These are phyloP conservation scores for Thielaviopsis ethacetica DNA, from an alignment of 2,329 filamentous ascomycete genomes.

Conservation along the genomic window DNA sequence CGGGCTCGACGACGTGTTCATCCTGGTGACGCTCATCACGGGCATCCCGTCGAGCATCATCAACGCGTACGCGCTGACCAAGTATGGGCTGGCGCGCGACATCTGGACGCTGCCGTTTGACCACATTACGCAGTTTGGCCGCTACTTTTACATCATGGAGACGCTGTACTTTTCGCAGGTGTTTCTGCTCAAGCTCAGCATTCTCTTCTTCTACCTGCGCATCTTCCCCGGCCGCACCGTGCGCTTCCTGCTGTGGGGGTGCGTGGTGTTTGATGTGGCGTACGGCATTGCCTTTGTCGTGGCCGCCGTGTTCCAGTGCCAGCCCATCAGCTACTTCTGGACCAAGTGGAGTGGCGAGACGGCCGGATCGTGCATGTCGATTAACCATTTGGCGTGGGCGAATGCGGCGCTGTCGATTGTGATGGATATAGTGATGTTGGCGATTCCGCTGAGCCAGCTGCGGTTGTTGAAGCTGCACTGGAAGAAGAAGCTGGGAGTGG, in stretches of 20 bases:
- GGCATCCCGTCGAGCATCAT: constrained; percentile 19
- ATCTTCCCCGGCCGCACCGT: constrained; percentile 27
- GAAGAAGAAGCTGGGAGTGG: constrained; percentile 28
- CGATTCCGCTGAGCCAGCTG: constrained; percentile 27
- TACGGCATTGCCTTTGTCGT: constrained; percentile 24
- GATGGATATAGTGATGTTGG: constrained; percentile 31
- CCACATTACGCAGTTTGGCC: constrained; percentile 24
- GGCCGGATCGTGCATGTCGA: constrained; percentile 27
- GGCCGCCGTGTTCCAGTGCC: constrained; percentile 28
- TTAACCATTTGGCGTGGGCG: constrained; percentile 28
- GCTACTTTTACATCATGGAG: constrained; percentile 23
- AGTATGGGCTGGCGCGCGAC: constrained; percentile 27
- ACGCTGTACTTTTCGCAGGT: constrained; percentile 27
- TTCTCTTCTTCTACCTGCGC: constrained; percentile 34
- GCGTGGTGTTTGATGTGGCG: constrained; percentile 20
- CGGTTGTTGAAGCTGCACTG: constrained; percentile 22
- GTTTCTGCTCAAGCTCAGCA: constrained; percentile 27
- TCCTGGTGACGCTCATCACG: constrained; percentile 16
- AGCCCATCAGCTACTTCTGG: constrained; percentile 33
- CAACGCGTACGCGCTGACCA: constrained; percentile 16
- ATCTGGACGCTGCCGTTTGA: constrained; percentile 27
- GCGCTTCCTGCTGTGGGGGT: constrained; percentile 22
- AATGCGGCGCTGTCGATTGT: constrained; percentile 31
- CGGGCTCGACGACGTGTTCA: constrained; percentile 22
- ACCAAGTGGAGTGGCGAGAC: constrained; percentile 30